Percentiles rank a stretch among this genome's conserved stretches.
Evolutionary conservation across 208 protist species (phyloP).

Genomic region (Acanthamoeba divionensis): DNA sequence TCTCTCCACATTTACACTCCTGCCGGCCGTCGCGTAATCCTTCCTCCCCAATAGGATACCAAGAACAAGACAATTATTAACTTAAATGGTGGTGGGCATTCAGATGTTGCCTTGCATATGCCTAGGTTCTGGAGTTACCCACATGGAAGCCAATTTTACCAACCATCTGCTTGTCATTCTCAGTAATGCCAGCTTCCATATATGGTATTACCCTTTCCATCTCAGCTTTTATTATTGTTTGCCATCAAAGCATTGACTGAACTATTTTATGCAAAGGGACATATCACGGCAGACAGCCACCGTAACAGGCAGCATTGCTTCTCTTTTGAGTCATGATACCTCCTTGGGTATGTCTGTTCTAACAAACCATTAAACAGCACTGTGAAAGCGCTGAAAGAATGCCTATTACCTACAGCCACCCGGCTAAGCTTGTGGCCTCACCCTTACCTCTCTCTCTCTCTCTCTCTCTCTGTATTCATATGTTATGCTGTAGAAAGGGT

Average conservation of each 20-base stretch:
- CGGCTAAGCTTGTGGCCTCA: no score
- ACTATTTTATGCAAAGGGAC: neutral
- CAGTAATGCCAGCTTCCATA: neutral
- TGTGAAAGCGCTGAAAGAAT: no score
- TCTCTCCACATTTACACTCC: slow-evolving; percentile 10
- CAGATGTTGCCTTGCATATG: slow-evolving; percentile 21
- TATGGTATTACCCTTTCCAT: neutral
- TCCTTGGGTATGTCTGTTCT: no score
- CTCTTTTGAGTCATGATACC: neutral
- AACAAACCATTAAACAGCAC: no score
- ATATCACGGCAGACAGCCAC: neutral
- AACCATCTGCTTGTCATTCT: neutral
- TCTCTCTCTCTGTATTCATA: no score
- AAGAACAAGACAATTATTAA: neutral
- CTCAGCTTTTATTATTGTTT: no score
- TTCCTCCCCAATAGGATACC: neutral
- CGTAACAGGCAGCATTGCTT: neutral
- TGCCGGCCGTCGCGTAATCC: neutral
- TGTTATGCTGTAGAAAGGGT: no score
- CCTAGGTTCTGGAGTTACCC: neutral
- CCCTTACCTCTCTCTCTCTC: no score
- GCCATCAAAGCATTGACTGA: neutral
- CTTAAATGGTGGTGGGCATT: neutral
- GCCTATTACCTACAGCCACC: no score
- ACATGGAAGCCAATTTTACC: slow-evolving; percentile 1